phyloP scores from a whole-genome alignment of 257 asterid genomes.

The Capsicum chinense region DNA sequence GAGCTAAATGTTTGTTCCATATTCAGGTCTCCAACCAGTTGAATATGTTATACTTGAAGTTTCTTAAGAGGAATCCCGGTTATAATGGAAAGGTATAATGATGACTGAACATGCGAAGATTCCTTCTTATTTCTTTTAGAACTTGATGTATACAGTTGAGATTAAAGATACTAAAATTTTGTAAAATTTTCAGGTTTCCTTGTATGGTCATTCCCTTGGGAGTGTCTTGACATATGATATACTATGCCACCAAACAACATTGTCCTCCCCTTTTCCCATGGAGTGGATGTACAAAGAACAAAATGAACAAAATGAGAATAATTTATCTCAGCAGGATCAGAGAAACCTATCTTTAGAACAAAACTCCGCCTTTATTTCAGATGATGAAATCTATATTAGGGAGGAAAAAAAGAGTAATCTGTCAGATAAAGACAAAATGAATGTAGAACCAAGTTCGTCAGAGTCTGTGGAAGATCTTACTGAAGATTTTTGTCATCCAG shows the following conservation, averaged over 20 bases:
- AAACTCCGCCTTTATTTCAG: constrained; percentile 43
- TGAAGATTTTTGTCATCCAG: constrained; percentile 51
- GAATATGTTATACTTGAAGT: constrained; percentile 83
- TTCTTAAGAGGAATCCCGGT: constrained; percentile 93
- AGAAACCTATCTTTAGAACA: constrained; percentile 39
- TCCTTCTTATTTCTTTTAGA: constrained; percentile 21
- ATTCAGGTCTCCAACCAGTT: constrained; percentile 86
- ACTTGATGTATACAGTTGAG: neutral
- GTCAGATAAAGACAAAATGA: constrained; percentile 35
- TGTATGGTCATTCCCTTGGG: constrained; percentile 96
- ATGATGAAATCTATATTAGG: constrained; percentile 40
- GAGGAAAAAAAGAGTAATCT: constrained; percentile 43
- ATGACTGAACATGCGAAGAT: constrained; percentile 32
- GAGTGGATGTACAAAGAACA: constrained; percentile 79
- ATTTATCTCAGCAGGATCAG: constrained; percentile 30
- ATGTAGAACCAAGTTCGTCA: constrained; percentile 28
- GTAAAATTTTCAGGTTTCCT: constrained; percentile 64
- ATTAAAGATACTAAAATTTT: neutral
- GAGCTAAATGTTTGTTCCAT: constrained; percentile 34
- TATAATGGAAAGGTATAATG: constrained; percentile 88
- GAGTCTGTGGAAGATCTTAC: constrained; percentile 47
- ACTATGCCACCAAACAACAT: constrained; percentile 88
- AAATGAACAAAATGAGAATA: constrained; percentile 43
- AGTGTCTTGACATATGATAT: constrained; percentile 95
- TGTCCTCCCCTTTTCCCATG: constrained; percentile 81